A percentile compares a stretch with the other conserved stretches of the same genome.
These are phyloP conservation scores for Candolleomyces efflorescens DNA, from an alignment of 768 basidiomycete genomes.

Conservation along the genomic window DNA sequence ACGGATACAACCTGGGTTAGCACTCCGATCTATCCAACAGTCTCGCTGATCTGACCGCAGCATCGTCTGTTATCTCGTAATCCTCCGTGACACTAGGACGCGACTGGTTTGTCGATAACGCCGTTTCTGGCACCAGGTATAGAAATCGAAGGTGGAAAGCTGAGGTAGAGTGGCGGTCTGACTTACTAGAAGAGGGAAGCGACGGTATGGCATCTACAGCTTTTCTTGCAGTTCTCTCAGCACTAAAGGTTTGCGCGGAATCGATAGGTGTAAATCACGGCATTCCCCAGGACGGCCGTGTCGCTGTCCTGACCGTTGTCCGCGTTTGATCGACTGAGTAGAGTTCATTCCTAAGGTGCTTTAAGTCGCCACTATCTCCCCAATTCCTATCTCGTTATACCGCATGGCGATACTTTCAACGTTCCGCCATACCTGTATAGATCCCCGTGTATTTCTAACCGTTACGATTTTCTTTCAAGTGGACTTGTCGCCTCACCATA, in stretches of 20 bases:
- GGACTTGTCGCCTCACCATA: no score
- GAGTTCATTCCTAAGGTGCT: no score
- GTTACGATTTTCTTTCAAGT: no score
- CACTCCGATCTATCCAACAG: neutral
- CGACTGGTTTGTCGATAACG: conserved; percentile 70
- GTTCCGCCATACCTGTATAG: no score
- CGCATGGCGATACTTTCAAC: no score
- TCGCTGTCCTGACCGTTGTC: conserved; percentile 72
- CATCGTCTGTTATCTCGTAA: no score
- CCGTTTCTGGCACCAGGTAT: conserved; percentile 56
- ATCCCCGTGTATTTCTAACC: no score
- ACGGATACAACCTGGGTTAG: conserved; percentile 70
- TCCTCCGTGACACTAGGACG: conserved; percentile 39
- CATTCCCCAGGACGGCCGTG: conserved; percentile 74
- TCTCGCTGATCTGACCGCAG: neutral
- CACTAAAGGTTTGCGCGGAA: neutral
- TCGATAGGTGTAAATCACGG: conserved; percentile 44
- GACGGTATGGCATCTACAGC: conserved; percentile 41
- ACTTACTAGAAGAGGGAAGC: conserved; percentile 63
- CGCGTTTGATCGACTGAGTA: no score
- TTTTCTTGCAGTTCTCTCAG: neutral
- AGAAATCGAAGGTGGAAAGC: conserved; percentile 71
- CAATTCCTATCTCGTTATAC: no score
- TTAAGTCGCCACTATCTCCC: no score
- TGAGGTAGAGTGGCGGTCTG: conserved; percentile 70